phyloP scores from a whole-genome alignment of 495 filamentous ascomycete genomes.

The Hypoxylon intermedium region DNA sequence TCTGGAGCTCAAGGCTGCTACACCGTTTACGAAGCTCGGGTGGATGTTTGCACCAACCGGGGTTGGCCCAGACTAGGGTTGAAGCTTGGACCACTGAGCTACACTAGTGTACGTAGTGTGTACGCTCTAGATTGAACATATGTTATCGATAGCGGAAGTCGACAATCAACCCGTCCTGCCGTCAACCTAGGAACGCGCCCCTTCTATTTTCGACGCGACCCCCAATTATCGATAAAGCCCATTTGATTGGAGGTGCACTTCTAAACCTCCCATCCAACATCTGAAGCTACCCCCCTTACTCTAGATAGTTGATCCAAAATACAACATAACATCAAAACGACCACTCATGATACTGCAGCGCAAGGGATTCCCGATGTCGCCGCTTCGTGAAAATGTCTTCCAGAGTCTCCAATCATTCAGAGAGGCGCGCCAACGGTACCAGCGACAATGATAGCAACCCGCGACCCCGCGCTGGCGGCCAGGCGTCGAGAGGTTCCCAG shows the following conservation, averaged over 20 bases:
- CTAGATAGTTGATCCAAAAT: background rate
- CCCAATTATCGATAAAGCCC: constrained; percentile 13
- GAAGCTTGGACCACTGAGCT: constrained; percentile 9
- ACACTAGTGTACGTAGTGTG: too few relatives aligned
- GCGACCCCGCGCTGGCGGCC: constrained; percentile 46
- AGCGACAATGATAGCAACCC: constrained; percentile 45
- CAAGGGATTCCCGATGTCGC: constrained; percentile 34
- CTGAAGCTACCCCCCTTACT: background rate
- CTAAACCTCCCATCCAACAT: constrained; percentile 13
- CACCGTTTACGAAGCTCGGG: constrained; percentile 43
- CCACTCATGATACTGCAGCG: constrained; percentile 18
- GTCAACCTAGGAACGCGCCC: constrained; percentile 10
- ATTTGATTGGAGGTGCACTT: too few relatives aligned
- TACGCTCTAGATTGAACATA: background rate
- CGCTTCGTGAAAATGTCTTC: constrained; percentile 48
- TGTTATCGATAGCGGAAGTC: background rate
- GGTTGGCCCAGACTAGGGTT: constrained; percentile 1
- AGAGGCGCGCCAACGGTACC: constrained; percentile 50
- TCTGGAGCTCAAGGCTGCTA: constrained; percentile 47
- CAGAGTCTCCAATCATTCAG: constrained; percentile 44
- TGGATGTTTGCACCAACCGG: constrained; percentile 26
- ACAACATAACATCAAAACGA: constrained; percentile 2
- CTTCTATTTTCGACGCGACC: constrained; percentile 5
- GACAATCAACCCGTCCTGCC: too few relatives aligned
- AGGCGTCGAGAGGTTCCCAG: constrained; percentile 34